Evolutionary conservation across 2,329 filamentous ascomycete genomes (phyloP).

Genomic region (Parastagonospora nodorum): DNA sequence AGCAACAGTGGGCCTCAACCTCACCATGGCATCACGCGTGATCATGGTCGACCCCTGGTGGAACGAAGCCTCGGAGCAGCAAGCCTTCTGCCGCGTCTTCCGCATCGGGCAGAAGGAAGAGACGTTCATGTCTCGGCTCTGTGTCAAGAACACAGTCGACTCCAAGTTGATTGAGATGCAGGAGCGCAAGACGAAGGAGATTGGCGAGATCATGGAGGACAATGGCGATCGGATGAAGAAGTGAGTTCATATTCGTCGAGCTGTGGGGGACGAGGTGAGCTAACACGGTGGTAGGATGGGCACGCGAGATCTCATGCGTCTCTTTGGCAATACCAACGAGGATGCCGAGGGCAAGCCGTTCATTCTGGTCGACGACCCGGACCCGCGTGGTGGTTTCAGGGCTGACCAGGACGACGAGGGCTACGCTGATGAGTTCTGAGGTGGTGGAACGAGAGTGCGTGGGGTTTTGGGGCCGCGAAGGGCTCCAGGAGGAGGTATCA

Average conservation of each 20-base stretch:
- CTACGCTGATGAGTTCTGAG: conserved; percentile 34
- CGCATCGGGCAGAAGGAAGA: conserved; percentile 68
- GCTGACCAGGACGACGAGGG: conserved; percentile 41
- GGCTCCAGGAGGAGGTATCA: background rate
- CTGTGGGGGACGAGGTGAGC: background rate
- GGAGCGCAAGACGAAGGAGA: conserved; percentile 55
- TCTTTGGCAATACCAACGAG: conserved; percentile 53
- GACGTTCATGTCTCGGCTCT: conserved; percentile 63
- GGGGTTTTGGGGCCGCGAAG: background rate
- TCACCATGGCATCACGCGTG: conserved; percentile 60
- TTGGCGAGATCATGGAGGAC: conserved; percentile 52
- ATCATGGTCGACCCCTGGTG: conserved; percentile 61
- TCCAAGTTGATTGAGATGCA: conserved; percentile 62
- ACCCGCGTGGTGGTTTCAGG: conserved; percentile 32
- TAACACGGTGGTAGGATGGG: conserved; percentile 27
- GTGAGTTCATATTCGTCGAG: conserved; percentile 11
- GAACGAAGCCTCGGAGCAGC: conserved; percentile 66
- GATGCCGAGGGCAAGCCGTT: conserved; percentile 48
- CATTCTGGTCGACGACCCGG: conserved; percentile 47
- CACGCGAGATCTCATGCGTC: conserved; percentile 49
- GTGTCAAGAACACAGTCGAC: conserved; percentile 64
- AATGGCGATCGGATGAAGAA: conserved; percentile 36
- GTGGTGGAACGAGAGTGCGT: background rate
- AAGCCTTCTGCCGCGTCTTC: conserved; percentile 67
- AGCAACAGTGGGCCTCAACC: conserved; percentile 56